Evolutionary conservation across 257 asterid genomes (phyloP).

Genomic region (Agastache rugosa): DNA sequence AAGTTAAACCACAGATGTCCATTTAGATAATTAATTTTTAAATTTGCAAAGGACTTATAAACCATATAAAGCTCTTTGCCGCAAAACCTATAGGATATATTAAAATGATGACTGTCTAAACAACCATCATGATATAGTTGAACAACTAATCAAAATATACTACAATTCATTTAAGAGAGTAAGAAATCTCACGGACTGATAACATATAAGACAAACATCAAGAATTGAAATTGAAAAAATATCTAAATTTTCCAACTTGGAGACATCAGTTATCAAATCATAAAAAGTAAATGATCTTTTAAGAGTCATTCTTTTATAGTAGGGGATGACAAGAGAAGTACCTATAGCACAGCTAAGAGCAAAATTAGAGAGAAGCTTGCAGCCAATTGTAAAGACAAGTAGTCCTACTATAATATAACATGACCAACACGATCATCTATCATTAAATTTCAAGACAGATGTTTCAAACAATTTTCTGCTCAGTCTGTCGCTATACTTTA

Average conservation of each 20-base stretch:
- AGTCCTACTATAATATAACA: not conserved
- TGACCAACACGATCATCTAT: not conserved
- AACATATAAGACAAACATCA: not conserved
- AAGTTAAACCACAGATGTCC: not conserved
- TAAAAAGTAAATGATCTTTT: conserved; percentile 5
- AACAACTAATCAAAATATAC: not conserved
- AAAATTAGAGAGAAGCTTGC: not conserved
- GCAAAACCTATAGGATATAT: not conserved
- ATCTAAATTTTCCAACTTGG: not conserved
- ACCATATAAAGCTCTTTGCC: conserved; percentile 1
- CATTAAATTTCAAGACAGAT: too few species aligned
- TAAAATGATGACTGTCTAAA: conserved; percentile 9
- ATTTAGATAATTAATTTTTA: not conserved
- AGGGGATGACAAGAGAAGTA: not conserved
- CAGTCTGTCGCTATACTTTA: too few species aligned
- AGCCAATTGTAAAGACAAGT: conserved; percentile 5
- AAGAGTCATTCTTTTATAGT: not conserved
- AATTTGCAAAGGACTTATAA: conserved; percentile 5
- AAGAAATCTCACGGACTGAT: conserved; percentile 5
- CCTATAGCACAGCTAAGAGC: not conserved
- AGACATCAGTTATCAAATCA: not conserved
- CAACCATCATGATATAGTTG: conserved; percentile 8
- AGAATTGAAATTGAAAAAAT: not conserved
- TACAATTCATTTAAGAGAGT: not conserved
- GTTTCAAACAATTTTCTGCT: too few species aligned